Evolutionary conservation across 441 rosid genomes (phyloP).

Genomic region (Croton setiger): DNA sequence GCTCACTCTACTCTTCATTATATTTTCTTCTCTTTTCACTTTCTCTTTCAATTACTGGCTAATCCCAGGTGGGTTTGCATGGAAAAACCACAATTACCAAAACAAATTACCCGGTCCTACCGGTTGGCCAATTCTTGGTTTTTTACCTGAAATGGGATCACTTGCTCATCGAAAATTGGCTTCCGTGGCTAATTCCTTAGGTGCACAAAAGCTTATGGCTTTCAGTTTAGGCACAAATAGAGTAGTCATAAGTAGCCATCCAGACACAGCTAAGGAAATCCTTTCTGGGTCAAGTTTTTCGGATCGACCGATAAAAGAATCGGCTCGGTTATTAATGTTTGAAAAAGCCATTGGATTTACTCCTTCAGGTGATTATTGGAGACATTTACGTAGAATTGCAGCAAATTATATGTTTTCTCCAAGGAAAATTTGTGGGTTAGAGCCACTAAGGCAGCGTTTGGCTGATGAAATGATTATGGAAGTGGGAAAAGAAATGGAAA

Average conservation of each 20-base stretch:
- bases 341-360: conserved; percentile 77
- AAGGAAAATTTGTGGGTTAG: conserved; percentile 35
- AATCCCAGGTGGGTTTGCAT: conserved; percentile 68
- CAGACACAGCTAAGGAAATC: conserved; percentile 59
- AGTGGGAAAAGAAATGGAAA: conserved; percentile 29
- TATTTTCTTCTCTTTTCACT: conserved; percentile 20
- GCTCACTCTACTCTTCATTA: conserved; percentile 22
- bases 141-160: conserved; percentile 52
- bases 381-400: conserved; percentile 48
- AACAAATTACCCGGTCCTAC: conserved; percentile 39
- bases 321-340: conserved; percentile 56
- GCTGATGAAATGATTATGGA: conserved; percentile 33
- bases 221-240: conserved; percentile 49
- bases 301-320: conserved; percentile 58
- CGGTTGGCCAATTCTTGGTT: conserved; percentile 55
- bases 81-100: conserved; percentile 39
- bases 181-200: conserved; percentile 36
- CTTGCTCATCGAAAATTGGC: conserved; percentile 64
- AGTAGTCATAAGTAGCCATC: conserved; percentile 54
- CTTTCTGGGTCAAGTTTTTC: conserved; percentile 48
- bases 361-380: conserved; percentile 57
- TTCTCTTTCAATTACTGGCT: conserved; percentile 35
- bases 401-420: conserved; percentile 60
- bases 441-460: conserved; percentile 34
- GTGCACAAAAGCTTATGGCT: conserved; percentile 51